Base-by-base conservation (phyloP, 2,329 filamentous ascomycete species). In the Alternaria metachromatica region DNA sequence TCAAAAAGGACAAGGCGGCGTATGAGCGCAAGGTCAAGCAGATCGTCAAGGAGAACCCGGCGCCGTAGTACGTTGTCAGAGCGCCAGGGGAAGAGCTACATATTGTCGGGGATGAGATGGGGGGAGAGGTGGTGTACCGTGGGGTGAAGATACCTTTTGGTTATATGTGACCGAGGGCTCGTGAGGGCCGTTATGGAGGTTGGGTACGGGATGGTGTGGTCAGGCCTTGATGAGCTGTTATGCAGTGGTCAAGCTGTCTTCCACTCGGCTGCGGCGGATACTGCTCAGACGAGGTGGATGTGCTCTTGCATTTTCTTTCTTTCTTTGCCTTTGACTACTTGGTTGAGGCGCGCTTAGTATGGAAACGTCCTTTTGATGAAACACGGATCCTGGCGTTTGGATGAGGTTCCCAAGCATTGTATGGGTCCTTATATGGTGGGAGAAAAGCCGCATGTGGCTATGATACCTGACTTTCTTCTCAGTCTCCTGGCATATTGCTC, bases 21-120 rank as follows among this genome's bases (percentile, higher is more conserved):
- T 99, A 99, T 76, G 94, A 98, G 82, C 91, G 90, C 80, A 92
- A 94, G 68, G 90, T 99, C 66, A 90, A 89, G 77, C 89, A 92
- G 64, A 90, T 97, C 20, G 96, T 99, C 61, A 91, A 89, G 73
- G 94, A 97, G 70, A 97, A 98, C 80, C 93, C 92, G 13, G 90
- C 92, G 53, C 90, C 91, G 57, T 93, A 77, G 64, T 30, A 51
- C 9, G 30, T 21, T 23, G 18, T n/a, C 5, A 13, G 37, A 10
- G 37, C 37, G n/a, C 37, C 37, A 18, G 3, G 15, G 37, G n/a
- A 18, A 18, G 9, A 9, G 37, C 37, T 41, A 41, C 37, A 41
- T 11, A 18, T 41, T 41, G 37, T 41, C 4, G 9, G 37, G 9
- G 37, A 30, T 21, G 18, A 45, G 28, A 53, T 4, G 6, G 20